These are phyloP conservation scores for Xylaria sp. DNA, from an alignment of 2,329 filamentous ascomycete genomes.

Conservation along the genomic window DNA sequence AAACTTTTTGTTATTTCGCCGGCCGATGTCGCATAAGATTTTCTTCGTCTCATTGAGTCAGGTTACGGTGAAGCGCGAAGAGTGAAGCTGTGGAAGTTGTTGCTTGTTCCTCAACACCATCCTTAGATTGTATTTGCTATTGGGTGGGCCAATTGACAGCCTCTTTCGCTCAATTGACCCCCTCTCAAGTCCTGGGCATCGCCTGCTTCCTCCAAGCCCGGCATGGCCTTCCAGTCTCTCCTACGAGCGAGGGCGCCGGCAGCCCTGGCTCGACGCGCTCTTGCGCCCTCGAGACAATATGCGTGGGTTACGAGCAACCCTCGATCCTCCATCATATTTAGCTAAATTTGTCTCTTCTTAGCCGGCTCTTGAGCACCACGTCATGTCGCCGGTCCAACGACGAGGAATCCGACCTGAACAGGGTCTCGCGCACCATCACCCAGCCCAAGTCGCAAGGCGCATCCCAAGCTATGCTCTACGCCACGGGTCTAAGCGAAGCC, in stretches of 20 bases:
- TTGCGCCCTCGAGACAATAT: slow-evolving; percentile 32
- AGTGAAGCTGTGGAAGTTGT: too few relatives aligned
- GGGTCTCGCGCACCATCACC: slow-evolving; percentile 81
- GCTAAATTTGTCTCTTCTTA: slow-evolving; percentile 32
- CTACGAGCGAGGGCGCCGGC: slow-evolving; percentile 36
- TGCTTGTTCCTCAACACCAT: not conserved
- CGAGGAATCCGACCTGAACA: slow-evolving; percentile 75
- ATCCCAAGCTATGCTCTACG: slow-evolving; percentile 98
- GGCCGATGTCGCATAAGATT: slow-evolving; percentile 23
- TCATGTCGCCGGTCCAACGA: slow-evolving; percentile 52
- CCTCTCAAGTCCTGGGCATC: slow-evolving; percentile 7
- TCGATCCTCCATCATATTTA: not conserved
- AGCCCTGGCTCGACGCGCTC: slow-evolving; percentile 32
- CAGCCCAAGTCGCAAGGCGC: slow-evolving; percentile 98
- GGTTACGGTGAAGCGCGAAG: slow-evolving; percentile 13
- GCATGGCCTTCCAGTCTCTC: slow-evolving; percentile 36
- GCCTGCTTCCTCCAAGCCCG: slow-evolving; percentile 13
- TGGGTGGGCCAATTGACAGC: slow-evolving; percentile 4
- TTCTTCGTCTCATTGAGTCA: slow-evolving; percentile 14
- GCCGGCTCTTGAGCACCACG: slow-evolving; percentile 56
- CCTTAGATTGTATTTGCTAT: not conserved
- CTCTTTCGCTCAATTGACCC: slow-evolving; percentile 16
- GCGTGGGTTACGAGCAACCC: slow-evolving; percentile 26
- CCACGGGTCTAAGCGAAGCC: slow-evolving; percentile 80
- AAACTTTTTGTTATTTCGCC: slow-evolving; percentile 15